These are phyloP conservation scores for Clitopilus passeckerianus DNA, from an alignment of 768 basidiomycete species.

Conservation along the genomic window DNA sequence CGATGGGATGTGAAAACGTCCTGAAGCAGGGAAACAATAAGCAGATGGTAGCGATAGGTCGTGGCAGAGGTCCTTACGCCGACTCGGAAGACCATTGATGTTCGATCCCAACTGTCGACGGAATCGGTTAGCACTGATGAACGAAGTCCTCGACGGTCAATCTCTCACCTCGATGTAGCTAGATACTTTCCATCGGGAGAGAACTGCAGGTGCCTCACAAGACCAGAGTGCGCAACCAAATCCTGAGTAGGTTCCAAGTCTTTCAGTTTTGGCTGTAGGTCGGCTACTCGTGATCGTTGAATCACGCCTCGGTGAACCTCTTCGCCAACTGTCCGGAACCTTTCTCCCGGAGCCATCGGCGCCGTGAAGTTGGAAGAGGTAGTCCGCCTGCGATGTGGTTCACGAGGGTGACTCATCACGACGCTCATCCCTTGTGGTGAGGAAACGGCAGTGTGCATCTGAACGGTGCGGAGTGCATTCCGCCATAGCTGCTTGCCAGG, in stretches of 20 bases:
- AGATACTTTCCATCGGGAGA: constrained; percentile 71
- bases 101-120: constrained; percentile 60
- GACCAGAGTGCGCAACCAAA: constrained; percentile 57
- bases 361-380: constrained; percentile 21
- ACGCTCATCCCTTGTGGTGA: constrained; percentile 10
- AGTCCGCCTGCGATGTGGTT: constrained; percentile 30
- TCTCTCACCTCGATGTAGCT: constrained; percentile 60
- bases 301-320: constrained; percentile 30
- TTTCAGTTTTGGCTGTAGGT: constrained; percentile 51
- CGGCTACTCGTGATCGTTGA: constrained; percentile 48
- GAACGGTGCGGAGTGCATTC: constrained; percentile 37
- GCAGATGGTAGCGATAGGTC: neutral
- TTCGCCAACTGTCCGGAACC: constrained; percentile 22
- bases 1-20: constrained; percentile 57
- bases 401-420: constrained; percentile 7
- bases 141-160: neutral
- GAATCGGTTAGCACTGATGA: neutral
- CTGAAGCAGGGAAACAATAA: constrained; percentile 24
- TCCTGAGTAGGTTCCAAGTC: constrained; percentile 53
- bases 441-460: constrained; percentile 28
- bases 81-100: constrained; percentile 62
- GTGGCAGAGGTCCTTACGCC: constrained; percentile 34
- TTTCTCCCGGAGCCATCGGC: constrained; percentile 12
- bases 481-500: constrained; percentile 38
- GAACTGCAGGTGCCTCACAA: constrained; percentile 72